Conservation (phyloP, 139 green algal species). For the Micromonas commoda region DNA sequence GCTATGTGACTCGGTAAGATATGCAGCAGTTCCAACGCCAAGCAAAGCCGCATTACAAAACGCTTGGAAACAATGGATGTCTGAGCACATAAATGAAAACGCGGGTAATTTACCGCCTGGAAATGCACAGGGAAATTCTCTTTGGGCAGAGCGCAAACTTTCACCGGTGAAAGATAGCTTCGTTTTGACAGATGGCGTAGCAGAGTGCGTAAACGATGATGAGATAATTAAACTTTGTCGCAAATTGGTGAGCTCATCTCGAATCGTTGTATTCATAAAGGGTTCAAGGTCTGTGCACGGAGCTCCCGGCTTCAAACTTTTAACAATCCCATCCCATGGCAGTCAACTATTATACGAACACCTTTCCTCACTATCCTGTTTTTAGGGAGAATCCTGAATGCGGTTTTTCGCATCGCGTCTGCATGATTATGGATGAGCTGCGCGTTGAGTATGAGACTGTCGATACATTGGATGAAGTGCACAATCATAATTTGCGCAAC, state of each 20-base stretch:
- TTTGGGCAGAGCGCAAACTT: not conserved
- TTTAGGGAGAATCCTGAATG: constrained; percentile 71
- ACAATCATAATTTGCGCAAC: constrained; percentile 77
- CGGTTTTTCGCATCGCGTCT: constrained; percentile 78
- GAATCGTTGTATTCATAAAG: constrained; percentile 84
- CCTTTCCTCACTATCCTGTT: too few relatives aligned
- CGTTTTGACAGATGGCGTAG: constrained; percentile 1
- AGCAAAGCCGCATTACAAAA: constrained; percentile 11
- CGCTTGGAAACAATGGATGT: constrained; percentile 14
- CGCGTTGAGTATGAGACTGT: constrained; percentile 59
- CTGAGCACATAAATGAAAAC: not conserved
- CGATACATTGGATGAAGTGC: constrained; percentile 87
- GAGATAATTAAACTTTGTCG: not conserved
- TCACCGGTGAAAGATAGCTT: not conserved
- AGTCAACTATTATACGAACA: too few relatives aligned
- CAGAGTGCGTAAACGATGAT: not conserved
- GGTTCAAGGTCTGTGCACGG: too few relatives aligned
- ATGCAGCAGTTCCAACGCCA: not conserved
- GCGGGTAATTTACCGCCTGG: constrained; percentile 1
- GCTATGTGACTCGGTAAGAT: not conserved
- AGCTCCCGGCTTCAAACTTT: too few relatives aligned
- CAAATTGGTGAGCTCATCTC: not conserved
- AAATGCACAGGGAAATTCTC: not conserved
- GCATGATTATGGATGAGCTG: constrained; percentile 64
- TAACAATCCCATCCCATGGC: too few relatives aligned